Base-by-base conservation (phyloP, 2,329 filamentous ascomycete genomes). In the Fusarium coicis region DNA sequence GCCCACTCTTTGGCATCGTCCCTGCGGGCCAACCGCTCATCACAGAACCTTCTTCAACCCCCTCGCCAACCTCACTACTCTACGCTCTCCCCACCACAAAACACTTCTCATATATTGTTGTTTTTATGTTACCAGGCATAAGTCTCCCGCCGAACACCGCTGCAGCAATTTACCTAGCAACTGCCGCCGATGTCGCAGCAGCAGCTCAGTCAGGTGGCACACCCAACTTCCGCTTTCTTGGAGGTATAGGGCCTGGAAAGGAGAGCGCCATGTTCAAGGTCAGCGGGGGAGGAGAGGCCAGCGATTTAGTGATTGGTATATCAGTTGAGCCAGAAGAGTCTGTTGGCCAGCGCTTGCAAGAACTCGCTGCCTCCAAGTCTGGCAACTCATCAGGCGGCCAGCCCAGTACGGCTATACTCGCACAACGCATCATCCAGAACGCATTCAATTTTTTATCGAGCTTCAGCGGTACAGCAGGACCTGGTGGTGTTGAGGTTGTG, bases 361-460 rank as follows among this genome's bases (percentile, higher is more conserved):
- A 89, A 60, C 83, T 94, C 32, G 86, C 79, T 21, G 78, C 79
- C 28, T 76, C 47, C 47, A 83, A 82, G 66, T 53, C 70, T 14
- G 49, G 26, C n/a, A 66, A 40, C 39, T 26, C 69, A 18, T 57
- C 80, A 70, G 68, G 77, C 67, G 78, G 80, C 34, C 83, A 84
- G 52, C 86, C 90, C 4, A 86, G 89, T n/a, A 96, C 94, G 1
- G 90, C 93, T 73, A 85, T 94, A 5, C 87, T 99, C 30, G 96
- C 96, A 36, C 95, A 98, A 83, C 87, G 94, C 72, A 98, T 99
- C 76, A 98, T 99, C 77, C 93, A 94, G 77, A 97, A 98, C 82
- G 96, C 96, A 19, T 99, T 98, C 83, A 98, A 99, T 83, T 98
- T 97, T 81, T 86, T 99, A 64, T 91, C 96, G 7, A 93, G 94